phyloP scores from a whole-genome alignment of 78 protist species.

The Cyanophora paradoxa region DNA sequence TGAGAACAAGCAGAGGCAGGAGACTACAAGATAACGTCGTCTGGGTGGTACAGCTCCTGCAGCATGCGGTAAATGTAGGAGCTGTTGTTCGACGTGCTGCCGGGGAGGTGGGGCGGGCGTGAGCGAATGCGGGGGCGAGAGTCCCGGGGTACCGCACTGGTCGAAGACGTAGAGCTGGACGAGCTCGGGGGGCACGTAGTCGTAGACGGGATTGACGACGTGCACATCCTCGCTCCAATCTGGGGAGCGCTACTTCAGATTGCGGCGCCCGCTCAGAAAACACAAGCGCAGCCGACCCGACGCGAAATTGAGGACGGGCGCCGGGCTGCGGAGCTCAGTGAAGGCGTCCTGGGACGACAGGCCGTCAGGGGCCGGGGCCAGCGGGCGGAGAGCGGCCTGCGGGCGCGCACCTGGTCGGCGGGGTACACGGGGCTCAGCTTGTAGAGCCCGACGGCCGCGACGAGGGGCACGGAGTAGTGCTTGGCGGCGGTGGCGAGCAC shows the following conservation, averaged over 20 bases:
- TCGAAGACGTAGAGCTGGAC: neutral
- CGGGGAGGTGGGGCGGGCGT: too few species aligned
- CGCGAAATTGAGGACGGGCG: neutral
- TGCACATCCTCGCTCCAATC: too few species aligned
- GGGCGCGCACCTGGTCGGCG: too few species aligned
- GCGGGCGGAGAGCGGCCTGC: too few species aligned
- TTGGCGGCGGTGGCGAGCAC: conserved; percentile 1
- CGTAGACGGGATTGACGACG: neutral
- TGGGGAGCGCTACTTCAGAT: too few species aligned
- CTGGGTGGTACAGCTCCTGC: neutral
- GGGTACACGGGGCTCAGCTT: too few species aligned
- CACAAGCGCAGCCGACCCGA: too few species aligned
- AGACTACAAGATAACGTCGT: neutral
- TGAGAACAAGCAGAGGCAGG: too few species aligned
- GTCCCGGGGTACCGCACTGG: neutral
- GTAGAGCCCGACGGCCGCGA: neutral
- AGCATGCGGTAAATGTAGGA: conserved; percentile 3
- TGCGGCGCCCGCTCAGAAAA: too few species aligned
- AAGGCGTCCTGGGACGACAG: neutral
- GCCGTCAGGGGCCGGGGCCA: neutral
- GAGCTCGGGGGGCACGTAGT: neutral
- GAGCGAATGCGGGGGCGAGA: neutral
- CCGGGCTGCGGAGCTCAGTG: neutral
- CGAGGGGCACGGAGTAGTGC: conserved; percentile 2
- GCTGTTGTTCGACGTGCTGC: neutral